Base-by-base conservation (phyloP, 148 eudicot genomes). In the Bassia scoparia region DNA sequence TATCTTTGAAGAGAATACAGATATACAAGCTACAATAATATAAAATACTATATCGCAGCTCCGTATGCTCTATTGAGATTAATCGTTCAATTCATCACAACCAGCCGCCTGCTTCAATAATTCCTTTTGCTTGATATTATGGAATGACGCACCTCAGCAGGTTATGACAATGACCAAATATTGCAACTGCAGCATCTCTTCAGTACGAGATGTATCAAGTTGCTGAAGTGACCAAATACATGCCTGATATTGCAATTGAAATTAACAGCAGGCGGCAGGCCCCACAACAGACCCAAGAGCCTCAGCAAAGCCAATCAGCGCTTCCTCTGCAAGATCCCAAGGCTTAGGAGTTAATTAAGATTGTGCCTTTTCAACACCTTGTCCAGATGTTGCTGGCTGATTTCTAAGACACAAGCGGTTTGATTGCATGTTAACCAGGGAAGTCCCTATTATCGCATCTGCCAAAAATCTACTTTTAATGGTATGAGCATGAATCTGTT, bases 401-500 rank as follows among this genome's bases (percentile, higher is more conserved):
- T 1, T 43, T 71, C 23, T 26, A 17, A 56, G 44, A 12, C 11
- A 2, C 11, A 3, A 41, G 35, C 44, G 61, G 59, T 44, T 43
- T 64, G 49, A 50, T 38, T 64, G 38, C 69, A 90, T 90, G 77
- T 85, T 85, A 14, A 88, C 85, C 44, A 90, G 76, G 58, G 96
- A 77, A 9, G 96, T 90, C 67, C 90, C 92, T 27, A 88, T 90
- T 55, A 90, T 85, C 33, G 85, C 81, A 58, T 90, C 96, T 3
- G 90, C 74, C 69, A 83, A 81, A 79, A 75, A 82, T 26, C 96
- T 92, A 5, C 83, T 77, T 74, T 90, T 90, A 27, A 90, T 78
- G 14, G 87, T 76, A 75, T 88, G 96, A 30, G 92, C 87, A 76
- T 90, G 96, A 75, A 88, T 73, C 69, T 90, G 96, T 68, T 90